Evolutionary conservation across 2,329 filamentous ascomycete genomes (phyloP), one percentile per base, ranked within the genome.

Genomic region (Lachnellula subtilissima): DNA sequence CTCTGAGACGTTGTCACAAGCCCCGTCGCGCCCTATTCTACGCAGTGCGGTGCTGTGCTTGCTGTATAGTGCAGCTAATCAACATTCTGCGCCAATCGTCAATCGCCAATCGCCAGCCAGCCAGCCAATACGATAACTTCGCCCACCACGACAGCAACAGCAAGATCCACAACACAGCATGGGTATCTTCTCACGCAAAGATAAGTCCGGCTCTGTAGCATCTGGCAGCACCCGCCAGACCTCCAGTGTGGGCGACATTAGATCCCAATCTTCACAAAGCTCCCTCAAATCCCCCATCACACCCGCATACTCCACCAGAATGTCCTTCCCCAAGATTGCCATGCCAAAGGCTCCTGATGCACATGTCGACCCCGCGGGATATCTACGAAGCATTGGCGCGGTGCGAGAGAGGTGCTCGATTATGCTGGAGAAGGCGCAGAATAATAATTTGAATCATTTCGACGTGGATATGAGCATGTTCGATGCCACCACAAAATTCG

Each of bases 301-400:
- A 17, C 65, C 66, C 42, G 42, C 42, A 17, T 45, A 45, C 8
- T 62, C 64, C 52, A 60, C 59, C 43, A 68, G 62, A 49, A 69
- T 69, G 66, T 60, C 65, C 1, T 52, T 61, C 45, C 58, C 62
- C 64, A 89, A 91, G 72, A 80, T 95, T 67, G 83, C 91, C 61
- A 82, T 97, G 48, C 89, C 93, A 50, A 87, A 85, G 67, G 85
- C 91, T 15, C 92, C 93, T 28, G 92, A 97, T 73, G 92, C 93
- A 67, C 81, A 87, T 60, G 79, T 93, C 64, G 91, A 97, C 71
- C 92, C 93, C 19, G 90, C 88, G 23, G 92, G 86, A 59, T 97
- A 97, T 73, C 82, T 99, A 67, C 85, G 89, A 70, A 97, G 91
- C 74, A 84, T 97, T 67, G 85, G 90, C 67, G 85, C 94, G 28